Conservation (phyloP, 2,329 filamentous ascomycete species). For the Xylariomycetidae sp. region DNA sequence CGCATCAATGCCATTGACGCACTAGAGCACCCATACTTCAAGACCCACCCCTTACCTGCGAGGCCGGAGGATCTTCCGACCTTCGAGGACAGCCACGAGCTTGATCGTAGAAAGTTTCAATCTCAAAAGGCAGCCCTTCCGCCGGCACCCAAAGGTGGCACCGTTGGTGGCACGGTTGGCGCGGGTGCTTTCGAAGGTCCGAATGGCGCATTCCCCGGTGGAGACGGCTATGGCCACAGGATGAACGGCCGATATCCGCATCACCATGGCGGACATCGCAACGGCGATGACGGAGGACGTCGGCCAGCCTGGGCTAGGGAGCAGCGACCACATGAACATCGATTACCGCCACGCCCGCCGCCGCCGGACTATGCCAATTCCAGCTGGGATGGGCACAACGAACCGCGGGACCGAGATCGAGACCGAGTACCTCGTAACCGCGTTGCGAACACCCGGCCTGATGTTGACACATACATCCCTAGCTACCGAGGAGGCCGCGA, state of each 20-base stretch:
- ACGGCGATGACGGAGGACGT: conserved; percentile 33
- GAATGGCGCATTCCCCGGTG: conserved; percentile 44
- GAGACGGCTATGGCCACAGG: conserved; percentile 46
- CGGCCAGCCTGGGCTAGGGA: conserved; percentile 51
- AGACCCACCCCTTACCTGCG: conserved; percentile 68
- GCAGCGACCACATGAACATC: conserved; percentile 29
- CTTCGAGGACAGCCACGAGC: conserved; percentile 92
- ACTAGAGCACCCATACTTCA: conserved; percentile 87
- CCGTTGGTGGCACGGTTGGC: conserved; percentile 84
- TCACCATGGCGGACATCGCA: conserved; percentile 26
- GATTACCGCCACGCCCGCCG: conserved; percentile 44
- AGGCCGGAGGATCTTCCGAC: conserved; percentile 79
- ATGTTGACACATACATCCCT: conserved; percentile 47
- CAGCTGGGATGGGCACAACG: conserved; percentile 34
- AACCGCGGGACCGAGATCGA: conserved; percentile 35
- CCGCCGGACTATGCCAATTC: conserved; percentile 34
- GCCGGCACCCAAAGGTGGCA: conserved; percentile 85
- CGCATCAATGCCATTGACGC: conserved; percentile 93
- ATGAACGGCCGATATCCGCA: conserved; percentile 39
- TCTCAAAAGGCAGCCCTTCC: conserved; percentile 78
- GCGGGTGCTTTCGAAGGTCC: conserved; percentile 52
- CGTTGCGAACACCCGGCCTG: conserved; percentile 26
- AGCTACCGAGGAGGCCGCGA: conserved; percentile 34
- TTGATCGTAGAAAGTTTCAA: conserved; percentile 88
- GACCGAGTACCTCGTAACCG: conserved; percentile 27